These are phyloP conservation scores for Tanacetum coccineum DNA, from an alignment of 129 eudicot species.

Conservation along the genomic window DNA sequence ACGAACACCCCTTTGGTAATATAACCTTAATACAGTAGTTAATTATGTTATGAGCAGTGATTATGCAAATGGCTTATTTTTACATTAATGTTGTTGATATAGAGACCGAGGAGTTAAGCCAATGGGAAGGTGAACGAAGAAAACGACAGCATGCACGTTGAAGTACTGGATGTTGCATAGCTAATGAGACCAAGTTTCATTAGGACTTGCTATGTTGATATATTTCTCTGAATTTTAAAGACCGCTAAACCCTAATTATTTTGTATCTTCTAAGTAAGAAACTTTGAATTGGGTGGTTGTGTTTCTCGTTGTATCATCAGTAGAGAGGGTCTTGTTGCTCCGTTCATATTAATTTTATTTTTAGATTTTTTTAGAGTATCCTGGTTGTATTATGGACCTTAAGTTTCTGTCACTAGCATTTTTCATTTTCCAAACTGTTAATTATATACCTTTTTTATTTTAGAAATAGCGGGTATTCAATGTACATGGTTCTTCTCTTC, in stretches of 20 bases:
- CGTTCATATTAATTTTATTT: slow-evolving; percentile 18
- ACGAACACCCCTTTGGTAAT: no score
- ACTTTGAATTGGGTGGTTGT: slow-evolving; percentile 21
- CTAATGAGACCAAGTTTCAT: slow-evolving; percentile 11
- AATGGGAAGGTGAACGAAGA: slow-evolving; percentile 72
- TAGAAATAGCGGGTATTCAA: slow-evolving; percentile 1
- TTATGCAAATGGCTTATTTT: background rate
- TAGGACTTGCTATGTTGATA: slow-evolving; percentile 18
- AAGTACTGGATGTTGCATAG: slow-evolving; percentile 55
- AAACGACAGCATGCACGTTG: slow-evolving; percentile 44
- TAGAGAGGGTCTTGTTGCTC: slow-evolving; percentile 19
- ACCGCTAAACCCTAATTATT: slow-evolving; percentile 20
- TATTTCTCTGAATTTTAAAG: slow-evolving; percentile 21
- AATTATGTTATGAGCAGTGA: background rate
- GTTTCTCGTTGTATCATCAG: slow-evolving; percentile 19
- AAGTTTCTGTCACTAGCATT: slow-evolving; percentile 21
- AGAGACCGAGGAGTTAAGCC: slow-evolving; percentile 73
- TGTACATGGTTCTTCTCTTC: slow-evolving; percentile 3
- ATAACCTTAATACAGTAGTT: background rate
- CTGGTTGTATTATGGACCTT: slow-evolving; percentile 36
- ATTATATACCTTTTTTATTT: background rate
- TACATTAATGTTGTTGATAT: slow-evolving; percentile 21
- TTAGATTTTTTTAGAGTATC: slow-evolving; percentile 25
- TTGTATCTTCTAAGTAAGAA: slow-evolving; percentile 19
- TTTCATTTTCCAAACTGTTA: slow-evolving; percentile 11